A percentile compares a stretch with the other conserved stretches of the same genome.
Conservation (phyloP, 1,284 basidiomycete genomes). For the Rhodotorula mucilaginosa region DNA sequence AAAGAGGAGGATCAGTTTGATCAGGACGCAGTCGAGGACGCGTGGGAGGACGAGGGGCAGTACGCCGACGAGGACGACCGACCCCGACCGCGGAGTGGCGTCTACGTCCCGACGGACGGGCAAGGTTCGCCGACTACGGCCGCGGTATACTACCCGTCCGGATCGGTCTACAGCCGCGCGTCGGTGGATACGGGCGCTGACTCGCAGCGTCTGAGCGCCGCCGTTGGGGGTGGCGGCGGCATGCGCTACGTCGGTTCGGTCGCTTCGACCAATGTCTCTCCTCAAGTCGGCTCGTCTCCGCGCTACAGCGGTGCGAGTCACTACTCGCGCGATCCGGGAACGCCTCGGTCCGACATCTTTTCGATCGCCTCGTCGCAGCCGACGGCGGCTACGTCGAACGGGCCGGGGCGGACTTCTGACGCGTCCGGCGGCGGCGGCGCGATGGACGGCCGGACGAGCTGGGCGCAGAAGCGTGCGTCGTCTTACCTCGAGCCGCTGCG, state of each 20-base stretch:
- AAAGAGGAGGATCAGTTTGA: background rate
- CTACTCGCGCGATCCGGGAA: constrained; percentile 18
- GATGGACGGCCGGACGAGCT: background rate
- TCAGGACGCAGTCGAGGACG: constrained; percentile 30
- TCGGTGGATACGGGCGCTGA: constrained; percentile 5
- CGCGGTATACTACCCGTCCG: constrained; percentile 20
- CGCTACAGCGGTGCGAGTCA: constrained; percentile 6
- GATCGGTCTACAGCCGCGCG: background rate
- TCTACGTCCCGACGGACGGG: constrained; percentile 20
- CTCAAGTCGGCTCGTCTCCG: background rate
- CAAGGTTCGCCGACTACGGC: constrained; percentile 27
- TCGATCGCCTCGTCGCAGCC: constrained; percentile 14
- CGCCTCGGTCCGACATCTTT: constrained; percentile 8
- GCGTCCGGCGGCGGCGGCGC: background rate
- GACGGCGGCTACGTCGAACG: constrained; percentile 7
- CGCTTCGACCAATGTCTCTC: constrained; percentile 10
- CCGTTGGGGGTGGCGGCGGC: constrained; percentile 1
- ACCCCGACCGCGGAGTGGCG: constrained; percentile 22
- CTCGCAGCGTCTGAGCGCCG: background rate
- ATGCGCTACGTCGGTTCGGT: constrained; percentile 30
- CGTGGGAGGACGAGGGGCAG: constrained; percentile 20
- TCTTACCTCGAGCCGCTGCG: constrained; percentile 21
- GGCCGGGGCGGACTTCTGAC: background rate
- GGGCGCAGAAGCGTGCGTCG: constrained; percentile 13
- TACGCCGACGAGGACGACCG: background rate